A percentile compares a stretch with the other conserved stretches of the same genome.
These are phyloP conservation scores for Boletus eberwhitei DNA, from an alignment of 768 basidiomycete species.

Conservation along the genomic window DNA sequence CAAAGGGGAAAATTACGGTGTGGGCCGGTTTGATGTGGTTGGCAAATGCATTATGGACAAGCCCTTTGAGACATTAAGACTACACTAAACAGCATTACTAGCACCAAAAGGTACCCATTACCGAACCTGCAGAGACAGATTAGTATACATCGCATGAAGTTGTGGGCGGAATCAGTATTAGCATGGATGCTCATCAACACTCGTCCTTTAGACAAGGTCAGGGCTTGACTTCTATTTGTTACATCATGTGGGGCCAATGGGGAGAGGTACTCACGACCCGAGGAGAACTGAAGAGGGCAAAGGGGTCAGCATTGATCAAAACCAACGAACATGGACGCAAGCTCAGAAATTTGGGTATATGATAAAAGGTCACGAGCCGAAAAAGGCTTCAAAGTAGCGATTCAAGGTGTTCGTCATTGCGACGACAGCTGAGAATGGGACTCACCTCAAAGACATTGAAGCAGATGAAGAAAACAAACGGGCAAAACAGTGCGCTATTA, in stretches of 20 bases:
- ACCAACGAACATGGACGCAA: conserved; percentile 8
- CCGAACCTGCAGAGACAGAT: conserved; percentile 8
- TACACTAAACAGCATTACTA: background rate
- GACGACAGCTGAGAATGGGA: conserved; percentile 13
- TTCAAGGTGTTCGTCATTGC: conserved; percentile 70
- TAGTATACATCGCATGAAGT: conserved; percentile 13
- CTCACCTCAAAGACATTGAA: conserved; percentile 29
- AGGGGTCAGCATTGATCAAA: conserved; percentile 11
- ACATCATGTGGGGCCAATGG: conserved; percentile 45
- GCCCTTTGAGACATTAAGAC: conserved; percentile 17
- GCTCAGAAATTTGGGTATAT: conserved; percentile 95
- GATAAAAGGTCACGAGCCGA: conserved; percentile 61
- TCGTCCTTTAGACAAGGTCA: conserved; percentile 72
- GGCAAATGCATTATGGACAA: conserved; percentile 58
- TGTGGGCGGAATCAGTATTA: conserved; percentile 63
- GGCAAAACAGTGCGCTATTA: conserved; percentile 2
- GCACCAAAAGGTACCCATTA: background rate
- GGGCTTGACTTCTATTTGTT: conserved; percentile 90
- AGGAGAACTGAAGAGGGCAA: background rate
- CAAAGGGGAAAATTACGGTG: conserved; percentile 41
- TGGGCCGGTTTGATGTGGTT: conserved; percentile 56
- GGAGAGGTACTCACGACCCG: conserved; percentile 34
- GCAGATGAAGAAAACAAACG: conserved; percentile 8
- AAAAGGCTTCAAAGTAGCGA: conserved; percentile 79
- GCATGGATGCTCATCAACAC: conserved; percentile 82